Conservation (phyloP, 257 asterid species). For the Asclepias syriaca region DNA sequence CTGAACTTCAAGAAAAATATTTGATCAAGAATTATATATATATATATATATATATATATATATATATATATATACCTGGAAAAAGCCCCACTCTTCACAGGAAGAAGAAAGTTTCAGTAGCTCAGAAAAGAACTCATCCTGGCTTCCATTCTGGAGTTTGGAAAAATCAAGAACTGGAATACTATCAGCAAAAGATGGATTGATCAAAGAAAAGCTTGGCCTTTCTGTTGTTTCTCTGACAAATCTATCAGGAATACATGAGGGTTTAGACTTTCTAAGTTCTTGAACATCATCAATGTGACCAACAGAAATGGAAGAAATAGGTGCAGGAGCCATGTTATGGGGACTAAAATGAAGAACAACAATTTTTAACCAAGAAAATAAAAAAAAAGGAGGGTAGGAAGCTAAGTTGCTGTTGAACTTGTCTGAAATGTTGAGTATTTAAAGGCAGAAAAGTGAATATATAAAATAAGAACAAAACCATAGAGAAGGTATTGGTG, state of each 20-base stretch:
- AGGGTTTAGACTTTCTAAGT: constrained; percentile 41
- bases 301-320: constrained; percentile 57
- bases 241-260: constrained; percentile 69
- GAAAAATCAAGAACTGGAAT: constrained; percentile 81
- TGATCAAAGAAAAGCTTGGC: constrained; percentile 33
- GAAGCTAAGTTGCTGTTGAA: constrained; percentile 9
- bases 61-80: constrained; percentile 47
- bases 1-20: no score
- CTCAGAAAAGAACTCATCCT: constrained; percentile 50
- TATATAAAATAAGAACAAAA: neutral
- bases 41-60: constrained; percentile 23
- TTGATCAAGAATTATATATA: neutral
- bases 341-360: constrained; percentile 1
- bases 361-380: no score
- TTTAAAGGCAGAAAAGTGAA: constrained; percentile 39
- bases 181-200: constrained; percentile 20
- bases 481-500: constrained; percentile 8
- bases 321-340: constrained; percentile 59
- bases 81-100: constrained; percentile 92
- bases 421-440: constrained; percentile 23
- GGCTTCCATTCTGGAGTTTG: constrained; percentile 42
- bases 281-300: constrained; percentile 96
- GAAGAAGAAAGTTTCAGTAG: constrained; percentile 50
- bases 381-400: no score
- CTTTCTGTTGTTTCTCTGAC: constrained; percentile 59